phyloP scores from a whole-genome alignment of 2,329 filamentous ascomycete species.

The Beauveria pseudobassiana region DNA sequence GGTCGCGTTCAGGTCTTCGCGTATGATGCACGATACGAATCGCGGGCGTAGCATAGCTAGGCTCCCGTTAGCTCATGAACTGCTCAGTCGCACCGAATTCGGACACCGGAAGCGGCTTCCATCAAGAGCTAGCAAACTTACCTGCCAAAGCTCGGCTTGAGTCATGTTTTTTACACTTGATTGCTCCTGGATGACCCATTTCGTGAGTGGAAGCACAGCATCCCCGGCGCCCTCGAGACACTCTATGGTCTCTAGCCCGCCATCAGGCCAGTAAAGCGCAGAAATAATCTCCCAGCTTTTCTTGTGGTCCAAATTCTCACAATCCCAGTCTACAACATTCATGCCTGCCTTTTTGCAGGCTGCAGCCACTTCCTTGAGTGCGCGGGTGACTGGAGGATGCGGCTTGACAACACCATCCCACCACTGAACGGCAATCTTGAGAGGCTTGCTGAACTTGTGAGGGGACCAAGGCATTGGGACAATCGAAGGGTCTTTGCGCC shows the following conservation, averaged over 20 bases:
- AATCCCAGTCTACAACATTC: slow-evolving; percentile 44
- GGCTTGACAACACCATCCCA: slow-evolving; percentile 53
- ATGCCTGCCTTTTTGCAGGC: slow-evolving; percentile 41
- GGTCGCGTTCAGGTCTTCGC: slow-evolving; percentile 30
- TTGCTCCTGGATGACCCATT: slow-evolving; percentile 50
- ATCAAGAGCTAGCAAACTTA: slow-evolving; percentile 13
- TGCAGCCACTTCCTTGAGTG: slow-evolving; percentile 45
- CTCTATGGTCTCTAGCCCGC: slow-evolving; percentile 43
- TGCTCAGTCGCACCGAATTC: background rate
- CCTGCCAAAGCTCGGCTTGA: slow-evolving; percentile 33
- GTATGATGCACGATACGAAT: slow-evolving; percentile 32
- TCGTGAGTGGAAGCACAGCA: slow-evolving; percentile 48
- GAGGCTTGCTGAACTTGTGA: slow-evolving; percentile 29
- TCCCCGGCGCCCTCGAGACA: slow-evolving; percentile 48
- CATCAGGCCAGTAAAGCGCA: slow-evolving; percentile 51
- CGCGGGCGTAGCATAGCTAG: slow-evolving; percentile 27
- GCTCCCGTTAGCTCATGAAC: background rate
- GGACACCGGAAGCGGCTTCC: too few species aligned
- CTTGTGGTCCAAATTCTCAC: slow-evolving; percentile 45
- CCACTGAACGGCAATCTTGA: slow-evolving; percentile 54
- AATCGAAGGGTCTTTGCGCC: slow-evolving; percentile 26
- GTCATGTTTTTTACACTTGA: slow-evolving; percentile 34
- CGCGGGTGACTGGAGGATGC: slow-evolving; percentile 51
- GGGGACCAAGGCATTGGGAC: slow-evolving; percentile 27
- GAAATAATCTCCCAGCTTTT: slow-evolving; percentile 39